These are phyloP conservation scores for Thozetella sp. DNA, from an alignment of 495 filamentous ascomycete genomes.

Conservation along the genomic window DNA sequence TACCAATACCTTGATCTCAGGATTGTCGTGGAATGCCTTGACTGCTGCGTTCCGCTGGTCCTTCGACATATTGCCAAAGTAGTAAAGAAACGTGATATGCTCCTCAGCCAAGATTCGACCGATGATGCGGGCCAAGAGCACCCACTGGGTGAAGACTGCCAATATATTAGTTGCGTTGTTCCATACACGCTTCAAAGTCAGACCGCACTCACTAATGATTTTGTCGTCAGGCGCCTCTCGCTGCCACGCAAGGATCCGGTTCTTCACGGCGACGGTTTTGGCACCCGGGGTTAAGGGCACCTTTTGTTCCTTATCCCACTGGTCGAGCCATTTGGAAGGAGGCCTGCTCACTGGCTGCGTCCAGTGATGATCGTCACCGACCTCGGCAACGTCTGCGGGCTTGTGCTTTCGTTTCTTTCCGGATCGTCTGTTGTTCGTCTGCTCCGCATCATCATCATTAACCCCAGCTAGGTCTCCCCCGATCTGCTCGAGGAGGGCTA, in stretches of 20 bases:
- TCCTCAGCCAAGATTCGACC: slow-evolving; percentile 7
- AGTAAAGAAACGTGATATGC: slow-evolving; percentile 9
- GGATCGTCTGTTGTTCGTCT: not conserved
- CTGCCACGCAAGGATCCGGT: slow-evolving; percentile 21
- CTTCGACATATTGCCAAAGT: slow-evolving; percentile 7
- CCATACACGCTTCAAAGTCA: not conserved
- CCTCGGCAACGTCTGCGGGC: not conserved
- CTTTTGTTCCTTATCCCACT: slow-evolving; percentile 11
- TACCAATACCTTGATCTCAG: slow-evolving; percentile 20
- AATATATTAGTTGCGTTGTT: slow-evolving; percentile 3
- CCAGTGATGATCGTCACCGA: slow-evolving; percentile 16
- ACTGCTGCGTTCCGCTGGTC: slow-evolving; percentile 3
- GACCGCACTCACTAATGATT: slow-evolving; percentile 24
- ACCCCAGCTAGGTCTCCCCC: not conserved
- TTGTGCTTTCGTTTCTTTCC: not conserved
- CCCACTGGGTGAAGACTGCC: slow-evolving; percentile 8
- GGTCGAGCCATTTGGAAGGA: slow-evolving; percentile 13
- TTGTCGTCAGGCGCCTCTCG: slow-evolving; percentile 27
- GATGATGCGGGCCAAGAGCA: slow-evolving; percentile 8
- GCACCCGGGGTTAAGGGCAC: slow-evolving; percentile 18
- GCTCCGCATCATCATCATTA: not conserved
- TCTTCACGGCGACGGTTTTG: slow-evolving; percentile 23
- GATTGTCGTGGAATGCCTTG: slow-evolving; percentile 7
- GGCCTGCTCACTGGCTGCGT: slow-evolving; percentile 18
- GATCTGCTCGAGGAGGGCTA: not conserved